Base-by-base conservation (phyloP, 2,329 filamentous ascomycete genomes). In the Colletotrichum sp. region DNA sequence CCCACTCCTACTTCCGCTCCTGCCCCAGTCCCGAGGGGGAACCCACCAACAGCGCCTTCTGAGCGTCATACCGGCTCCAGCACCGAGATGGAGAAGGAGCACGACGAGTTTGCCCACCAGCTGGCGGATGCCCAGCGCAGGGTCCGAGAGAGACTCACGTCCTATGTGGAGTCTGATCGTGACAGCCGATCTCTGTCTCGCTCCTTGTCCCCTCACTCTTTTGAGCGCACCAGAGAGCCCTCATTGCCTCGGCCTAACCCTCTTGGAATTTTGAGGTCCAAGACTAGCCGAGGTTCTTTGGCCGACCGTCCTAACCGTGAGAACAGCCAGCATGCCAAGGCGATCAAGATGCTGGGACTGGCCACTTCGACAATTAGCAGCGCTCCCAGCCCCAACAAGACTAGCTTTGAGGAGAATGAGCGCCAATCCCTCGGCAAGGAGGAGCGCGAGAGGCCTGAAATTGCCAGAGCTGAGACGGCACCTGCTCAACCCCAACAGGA, bases 111-210 rank as follows among this genome's bases (percentile, higher is more conserved):
- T 80, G 92, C 93, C 22, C 91, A 89, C 68, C 93, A 95, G 80
- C 88, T 96, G 52, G 94, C 93, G 3, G 90, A 93, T 78, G 91
- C 94, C 71, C 67, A 61, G 9, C 91, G 91, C 34, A 90, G 93
- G 2, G 93, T 96, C 9, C 92, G 94, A 68, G 94, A 96, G 82
- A 93, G 92, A 78, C 86, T 96, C 60, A 94, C 92, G 9, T 93
- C 91, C 1, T 93, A 93, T 77, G 92, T 91, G 1, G 93, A 94
- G 79, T 89, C 89, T 4, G 92, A 95, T 48, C 74, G 74, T 22
- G 74, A 76, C 8, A 75, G 84, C 77, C 87, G 88, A 61, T 84
- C 85, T 63, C 87, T 86, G 57, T 88, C 88, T 75, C 87, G 87
- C 61, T 84, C 85, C 61, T 87, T 86, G 59, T 88, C 88, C 5